These are phyloP conservation scores for Chaetomium cochliodes DNA, from an alignment of 495 filamentous ascomycete genomes.

Conservation along the genomic window DNA sequence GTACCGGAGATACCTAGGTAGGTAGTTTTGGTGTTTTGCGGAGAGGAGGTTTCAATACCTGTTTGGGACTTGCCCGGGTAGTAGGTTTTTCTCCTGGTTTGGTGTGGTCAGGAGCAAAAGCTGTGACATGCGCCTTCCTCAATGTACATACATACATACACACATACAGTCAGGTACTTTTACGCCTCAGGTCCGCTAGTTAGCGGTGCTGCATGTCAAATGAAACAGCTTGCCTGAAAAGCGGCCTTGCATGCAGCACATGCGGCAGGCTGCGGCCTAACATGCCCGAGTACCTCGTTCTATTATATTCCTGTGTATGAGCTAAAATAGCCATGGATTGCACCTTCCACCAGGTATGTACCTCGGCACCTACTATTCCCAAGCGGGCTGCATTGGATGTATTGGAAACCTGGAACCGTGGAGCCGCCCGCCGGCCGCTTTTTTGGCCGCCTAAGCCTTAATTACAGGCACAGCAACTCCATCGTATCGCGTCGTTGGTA, in stretches of 20 bases:
- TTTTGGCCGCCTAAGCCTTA: not conserved
- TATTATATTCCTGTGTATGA: not conserved
- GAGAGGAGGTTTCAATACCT: too few species aligned
- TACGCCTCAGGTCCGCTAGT: not conserved
- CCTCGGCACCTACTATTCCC: too few species aligned
- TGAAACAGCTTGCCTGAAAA: not conserved
- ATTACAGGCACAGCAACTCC: not conserved
- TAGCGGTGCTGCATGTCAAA: conserved; percentile 7
- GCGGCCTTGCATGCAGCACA: not conserved
- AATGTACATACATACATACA: too few species aligned
- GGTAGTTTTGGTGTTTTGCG: too few species aligned
- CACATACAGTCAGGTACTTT: too few species aligned
- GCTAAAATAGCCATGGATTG: not conserved
- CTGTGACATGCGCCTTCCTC: too few species aligned
- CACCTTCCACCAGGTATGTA: not conserved
- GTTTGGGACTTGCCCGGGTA: too few species aligned
- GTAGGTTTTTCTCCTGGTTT: too few species aligned
- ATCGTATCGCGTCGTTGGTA: too few species aligned
- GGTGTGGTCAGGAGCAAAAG: too few species aligned
- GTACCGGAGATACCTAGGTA: too few species aligned
- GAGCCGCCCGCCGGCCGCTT: not conserved
- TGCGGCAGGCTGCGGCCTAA: not conserved
- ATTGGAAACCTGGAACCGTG: not conserved
- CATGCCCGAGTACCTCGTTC: not conserved
- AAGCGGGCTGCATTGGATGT: too few species aligned